Conservation (phyloP, 331 rosid species). For the Acacia concinna region DNA sequence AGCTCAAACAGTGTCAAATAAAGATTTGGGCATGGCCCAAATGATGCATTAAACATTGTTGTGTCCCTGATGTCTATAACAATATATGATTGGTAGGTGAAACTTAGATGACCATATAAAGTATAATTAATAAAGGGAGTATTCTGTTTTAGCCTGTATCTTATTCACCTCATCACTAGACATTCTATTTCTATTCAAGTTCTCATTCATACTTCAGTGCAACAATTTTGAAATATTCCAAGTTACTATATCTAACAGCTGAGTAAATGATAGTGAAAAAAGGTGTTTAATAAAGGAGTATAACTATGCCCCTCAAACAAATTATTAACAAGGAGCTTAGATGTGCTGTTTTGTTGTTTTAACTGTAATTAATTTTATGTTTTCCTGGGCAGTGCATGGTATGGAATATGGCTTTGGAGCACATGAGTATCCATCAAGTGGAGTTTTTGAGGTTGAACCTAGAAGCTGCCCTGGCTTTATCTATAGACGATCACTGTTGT, state of each 20-base stretch:
- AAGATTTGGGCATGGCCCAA: not conserved
- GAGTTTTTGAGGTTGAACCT: slow-evolving; percentile 97
- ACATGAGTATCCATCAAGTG: slow-evolving; percentile 86
- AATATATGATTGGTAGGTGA: not conserved
- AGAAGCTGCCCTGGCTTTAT: slow-evolving; percentile 94
- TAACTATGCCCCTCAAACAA: not conserved
- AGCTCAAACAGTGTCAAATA: slow-evolving; percentile 2
- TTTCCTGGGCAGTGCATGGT: slow-evolving; percentile 66
- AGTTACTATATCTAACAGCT: not conserved
- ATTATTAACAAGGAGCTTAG: not conserved
- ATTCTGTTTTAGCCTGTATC: not conserved
- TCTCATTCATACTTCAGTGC: not conserved
- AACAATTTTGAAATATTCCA: slow-evolving; percentile 1
- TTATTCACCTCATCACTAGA: not conserved
- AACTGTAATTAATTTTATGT: slow-evolving; percentile 27
- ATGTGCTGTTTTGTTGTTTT: slow-evolving; percentile 7
- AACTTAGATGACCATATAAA: not conserved
- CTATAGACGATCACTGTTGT: slow-evolving; percentile 73
- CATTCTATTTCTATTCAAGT: not conserved
- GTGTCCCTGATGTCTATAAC: not conserved
- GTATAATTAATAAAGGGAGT: not conserved
- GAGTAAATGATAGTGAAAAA: not conserved
- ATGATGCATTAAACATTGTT: not conserved
- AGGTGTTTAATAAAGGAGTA: not conserved
- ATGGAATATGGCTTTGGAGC: slow-evolving; percentile 98